These are phyloP conservation scores for Chlorella vulgaris DNA, from an alignment of 139 green algal species.

Conservation along the genomic window DNA sequence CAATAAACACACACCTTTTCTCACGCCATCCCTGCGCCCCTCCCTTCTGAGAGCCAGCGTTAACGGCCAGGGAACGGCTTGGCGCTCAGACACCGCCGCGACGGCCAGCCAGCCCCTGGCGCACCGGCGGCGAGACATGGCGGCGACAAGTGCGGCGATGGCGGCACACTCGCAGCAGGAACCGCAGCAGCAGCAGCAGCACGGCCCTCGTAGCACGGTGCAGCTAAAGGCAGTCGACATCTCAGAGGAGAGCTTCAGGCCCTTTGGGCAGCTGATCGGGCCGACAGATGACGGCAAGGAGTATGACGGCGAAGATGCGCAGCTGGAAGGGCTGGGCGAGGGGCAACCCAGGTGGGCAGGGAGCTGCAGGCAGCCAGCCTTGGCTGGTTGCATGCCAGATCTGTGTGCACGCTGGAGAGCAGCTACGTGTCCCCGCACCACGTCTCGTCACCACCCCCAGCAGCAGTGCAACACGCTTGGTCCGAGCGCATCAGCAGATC, in stretches of 20 bases:
- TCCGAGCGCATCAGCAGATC: no score
- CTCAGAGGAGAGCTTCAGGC: conserved; percentile 60
- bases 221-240: conserved; percentile 55
- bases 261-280: conserved; percentile 71
- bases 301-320: conserved; percentile 69
- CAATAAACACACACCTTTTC: no score
- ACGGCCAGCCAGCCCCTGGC: neutral
- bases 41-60: no score
- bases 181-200: conserved; percentile 20
- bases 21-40: no score
- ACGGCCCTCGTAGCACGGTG: neutral
- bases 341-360: conserved; percentile 63
- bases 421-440: no score
- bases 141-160: neutral
- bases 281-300: conserved; percentile 68
- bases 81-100: neutral
- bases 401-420: neutral
- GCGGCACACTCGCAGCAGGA: neutral
- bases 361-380: neutral
- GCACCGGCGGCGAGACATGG: neutral
- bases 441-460: no score
- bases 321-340: conserved; percentile 70
- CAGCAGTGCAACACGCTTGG: no score
- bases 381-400: no score
- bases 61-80: no score